A percentile compares a stretch with the other conserved stretches of the same genome.
phyloP scores from a whole-genome alignment of 257 asterid species.

The Anisodus acutangulus region DNA sequence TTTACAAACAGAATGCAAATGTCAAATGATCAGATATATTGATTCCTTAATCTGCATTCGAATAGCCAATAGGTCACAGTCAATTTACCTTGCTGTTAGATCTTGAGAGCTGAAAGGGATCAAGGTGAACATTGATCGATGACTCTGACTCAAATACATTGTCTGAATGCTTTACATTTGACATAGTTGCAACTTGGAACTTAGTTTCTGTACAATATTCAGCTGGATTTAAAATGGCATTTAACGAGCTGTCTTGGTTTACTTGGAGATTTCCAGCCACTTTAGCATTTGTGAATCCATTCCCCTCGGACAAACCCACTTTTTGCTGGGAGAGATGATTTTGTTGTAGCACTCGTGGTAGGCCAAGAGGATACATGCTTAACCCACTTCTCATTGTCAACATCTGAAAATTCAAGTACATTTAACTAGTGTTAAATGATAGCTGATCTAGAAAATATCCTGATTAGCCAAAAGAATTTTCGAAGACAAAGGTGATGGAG shows the following conservation, averaged over 20 bases:
- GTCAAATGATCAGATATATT: slow-evolving; percentile 14
- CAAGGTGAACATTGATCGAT: slow-evolving; percentile 40
- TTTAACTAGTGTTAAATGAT: too few species aligned
- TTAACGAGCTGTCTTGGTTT: slow-evolving; percentile 39
- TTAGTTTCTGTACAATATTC: slow-evolving; percentile 28
- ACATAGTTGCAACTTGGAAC: slow-evolving; percentile 40
- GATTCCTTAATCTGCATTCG: neutral
- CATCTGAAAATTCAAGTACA: slow-evolving; percentile 47
- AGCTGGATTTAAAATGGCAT: slow-evolving; percentile 35
- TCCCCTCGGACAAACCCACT: slow-evolving; percentile 41
- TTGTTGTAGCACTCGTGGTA: slow-evolving; percentile 50
- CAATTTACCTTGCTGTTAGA: slow-evolving; percentile 43
- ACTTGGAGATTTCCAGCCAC: slow-evolving; percentile 35
- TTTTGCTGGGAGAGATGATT: slow-evolving; percentile 43
- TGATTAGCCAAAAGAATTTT: neutral
- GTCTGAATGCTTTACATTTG: slow-evolving; percentile 39
- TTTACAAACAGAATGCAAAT: slow-evolving; percentile 31
- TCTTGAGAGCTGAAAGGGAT: slow-evolving; percentile 42
- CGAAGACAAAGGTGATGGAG: neutral
- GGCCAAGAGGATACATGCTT: slow-evolving; percentile 59
- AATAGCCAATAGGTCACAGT: neutral
- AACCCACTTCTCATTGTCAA: slow-evolving; percentile 74
- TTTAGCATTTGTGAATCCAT: slow-evolving; percentile 37
- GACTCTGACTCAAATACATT: slow-evolving; percentile 41
- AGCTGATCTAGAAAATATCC: neutral